Percentiles rank a stretch among this genome's conserved stretches.
Conservation (phyloP, 1,284 basidiomycete species). For the Papiliotrema flavescens region DNA sequence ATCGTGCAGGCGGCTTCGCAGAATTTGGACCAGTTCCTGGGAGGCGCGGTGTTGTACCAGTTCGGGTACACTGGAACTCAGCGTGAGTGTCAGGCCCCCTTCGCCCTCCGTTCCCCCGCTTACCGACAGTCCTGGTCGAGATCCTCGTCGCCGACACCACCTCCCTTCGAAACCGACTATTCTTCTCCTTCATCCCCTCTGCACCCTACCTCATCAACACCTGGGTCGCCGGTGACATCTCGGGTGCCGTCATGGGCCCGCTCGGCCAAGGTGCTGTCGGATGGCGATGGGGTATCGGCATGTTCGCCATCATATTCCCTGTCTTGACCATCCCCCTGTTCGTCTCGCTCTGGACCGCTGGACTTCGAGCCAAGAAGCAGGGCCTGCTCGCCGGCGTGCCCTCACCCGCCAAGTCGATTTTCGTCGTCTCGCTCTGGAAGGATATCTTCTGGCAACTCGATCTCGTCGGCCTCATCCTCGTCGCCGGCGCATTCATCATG, state of each 20-base stretch:
- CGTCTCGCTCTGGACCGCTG: constrained; percentile 34
- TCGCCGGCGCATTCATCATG: constrained; percentile 43
- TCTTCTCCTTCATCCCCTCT: constrained; percentile 47
- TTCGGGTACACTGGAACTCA: constrained; percentile 31
- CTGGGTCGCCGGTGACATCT: constrained; percentile 13
- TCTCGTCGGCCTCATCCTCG: constrained; percentile 45
- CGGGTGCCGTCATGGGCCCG: neutral
- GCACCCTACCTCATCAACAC: constrained; percentile 39
- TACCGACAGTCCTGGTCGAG: constrained; percentile 32
- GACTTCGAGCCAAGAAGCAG: constrained; percentile 23
- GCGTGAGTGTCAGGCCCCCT: constrained; percentile 13
- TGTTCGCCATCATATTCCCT: constrained; percentile 9
- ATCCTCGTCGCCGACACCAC: constrained; percentile 48
- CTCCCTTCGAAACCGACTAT: constrained; percentile 41
- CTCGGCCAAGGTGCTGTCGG: neutral
- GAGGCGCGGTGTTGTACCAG: constrained; percentile 47
- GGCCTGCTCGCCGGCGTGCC: constrained; percentile 38
- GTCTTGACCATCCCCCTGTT: constrained; percentile 41
- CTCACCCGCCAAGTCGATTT: constrained; percentile 27
- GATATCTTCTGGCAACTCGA: constrained; percentile 50
- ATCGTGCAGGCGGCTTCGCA: constrained; percentile 44
- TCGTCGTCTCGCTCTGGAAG: constrained; percentile 15
- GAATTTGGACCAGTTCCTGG: constrained; percentile 40
- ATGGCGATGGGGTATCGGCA: constrained; percentile 11
- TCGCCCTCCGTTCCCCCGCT: neutral